Evolutionary conservation across 1,284 basidiomycete species (phyloP), one percentile per base, ranked within the genome.

Genomic region (Phenoliferia sp.): DNA sequence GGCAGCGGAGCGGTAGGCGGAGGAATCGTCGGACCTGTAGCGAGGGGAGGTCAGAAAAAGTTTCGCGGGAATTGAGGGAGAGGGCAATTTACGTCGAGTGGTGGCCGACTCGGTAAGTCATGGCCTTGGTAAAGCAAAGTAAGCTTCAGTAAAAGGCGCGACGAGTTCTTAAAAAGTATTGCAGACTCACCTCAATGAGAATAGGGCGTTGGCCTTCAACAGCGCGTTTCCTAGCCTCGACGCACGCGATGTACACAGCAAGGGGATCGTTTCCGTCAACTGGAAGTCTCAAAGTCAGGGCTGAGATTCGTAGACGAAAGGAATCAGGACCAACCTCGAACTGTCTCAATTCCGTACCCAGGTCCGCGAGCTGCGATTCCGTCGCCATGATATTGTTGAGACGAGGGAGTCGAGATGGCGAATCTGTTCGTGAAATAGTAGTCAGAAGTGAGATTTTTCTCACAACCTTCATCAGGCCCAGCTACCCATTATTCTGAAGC

Each of bases 201-300:
- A 96, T 90, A 9, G 90, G 90, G 52, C 91, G 85, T 36, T 90
- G 88, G 64, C 88, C 86, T 71, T 88, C 86, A 19, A 95, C 82
- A 69, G 92, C 93, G 57, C 88, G 82, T 65, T 83, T 80, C 60
- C 92, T 82, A 9, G 90, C 94, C 76, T 93, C 91, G 60, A 85
- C 84, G 17, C 92, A 87, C 3, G 90, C 92, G n/a, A 82, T 82
- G 28, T 91, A 82, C 2, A 97, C 92, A 0, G 94, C 94, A 2
- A 97, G 83, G 10, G 93, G 83, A 77, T 97, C 94, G 78, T 97
- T 97, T 19, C 94, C 94, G 76, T 97, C 94, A 2, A 97, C 94
- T 65, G 50, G 26, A 19, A 26, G n/a, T 75, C 48, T 5, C 5
- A 6, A 31, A 17, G 19, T 19, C 34, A 2, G 35, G 1, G 52